A percentile compares a stretch with the other conserved stretches of the same genome.
These are phyloP conservation scores for Umbelopsis sp. DNA, from an alignment of 192 early-diverging fungal genomes.

Conservation along the genomic window DNA sequence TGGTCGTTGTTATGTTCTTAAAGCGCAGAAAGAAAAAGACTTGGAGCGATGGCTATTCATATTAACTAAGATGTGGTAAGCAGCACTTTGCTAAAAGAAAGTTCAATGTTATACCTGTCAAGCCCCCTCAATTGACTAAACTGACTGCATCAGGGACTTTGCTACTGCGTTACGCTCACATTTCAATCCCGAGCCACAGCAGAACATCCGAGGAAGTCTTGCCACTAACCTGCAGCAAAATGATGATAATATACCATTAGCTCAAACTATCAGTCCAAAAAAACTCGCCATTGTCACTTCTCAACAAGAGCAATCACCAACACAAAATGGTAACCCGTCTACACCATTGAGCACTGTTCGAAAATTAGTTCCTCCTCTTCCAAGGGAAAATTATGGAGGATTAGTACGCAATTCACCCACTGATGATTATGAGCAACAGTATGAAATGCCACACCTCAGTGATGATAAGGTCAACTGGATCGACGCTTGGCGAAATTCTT, in stretches of 20 bases:
- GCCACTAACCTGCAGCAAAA: background rate
- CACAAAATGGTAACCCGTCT: background rate
- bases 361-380: slow-evolving; percentile 8
- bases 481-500: slow-evolving; percentile 39
- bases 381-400: background rate
- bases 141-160: slow-evolving; percentile 4
- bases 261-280: background rate
- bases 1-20: slow-evolving; percentile 28
- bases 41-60: slow-evolving; percentile 43
- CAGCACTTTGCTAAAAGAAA: background rate
- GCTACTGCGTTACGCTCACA: background rate
- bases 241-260: slow-evolving; percentile 19
- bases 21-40: slow-evolving; percentile 41
- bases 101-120: background rate
- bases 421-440: background rate
- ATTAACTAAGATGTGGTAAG: slow-evolving; percentile 41
- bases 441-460: slow-evolving; percentile 17
- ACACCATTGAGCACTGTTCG: background rate
- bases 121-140: background rate
- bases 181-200: background rate
- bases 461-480: slow-evolving; percentile 30
- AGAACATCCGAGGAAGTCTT: background rate
- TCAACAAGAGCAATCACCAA: background rate
- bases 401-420: background rate
- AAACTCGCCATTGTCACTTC: background rate